Conservation (phyloP, 2,329 filamentous ascomycete genomes). For the Fusarium praegraminearum region DNA sequence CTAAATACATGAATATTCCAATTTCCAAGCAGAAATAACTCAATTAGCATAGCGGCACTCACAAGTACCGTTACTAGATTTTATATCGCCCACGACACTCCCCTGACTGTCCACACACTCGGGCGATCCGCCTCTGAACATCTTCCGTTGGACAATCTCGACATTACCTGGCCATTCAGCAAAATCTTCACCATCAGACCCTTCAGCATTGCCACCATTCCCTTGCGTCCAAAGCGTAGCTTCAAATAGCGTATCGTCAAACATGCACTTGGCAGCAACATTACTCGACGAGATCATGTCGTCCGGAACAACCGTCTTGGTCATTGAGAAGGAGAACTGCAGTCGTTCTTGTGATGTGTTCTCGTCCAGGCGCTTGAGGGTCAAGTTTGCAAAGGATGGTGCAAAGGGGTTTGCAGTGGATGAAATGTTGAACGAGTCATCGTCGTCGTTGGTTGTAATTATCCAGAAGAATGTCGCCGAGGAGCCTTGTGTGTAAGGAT, state of each 20-base stretch:
- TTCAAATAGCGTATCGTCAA: slow-evolving; percentile 65
- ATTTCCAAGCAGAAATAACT: not conserved
- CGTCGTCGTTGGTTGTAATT: slow-evolving; percentile 58
- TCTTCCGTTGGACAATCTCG: slow-evolving; percentile 65
- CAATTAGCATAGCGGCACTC: slow-evolving; percentile 54
- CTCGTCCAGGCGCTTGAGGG: slow-evolving; percentile 62
- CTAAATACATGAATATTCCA: not conserved
- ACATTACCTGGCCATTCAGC: slow-evolving; percentile 69
- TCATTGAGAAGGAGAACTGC: slow-evolving; percentile 65
- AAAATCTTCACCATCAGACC: slow-evolving; percentile 46
- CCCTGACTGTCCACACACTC: slow-evolving; percentile 62
- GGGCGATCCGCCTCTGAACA: slow-evolving; percentile 58
- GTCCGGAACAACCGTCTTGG: slow-evolving; percentile 65
- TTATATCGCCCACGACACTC: slow-evolving; percentile 53
- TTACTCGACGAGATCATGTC: slow-evolving; percentile 57
- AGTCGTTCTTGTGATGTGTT: slow-evolving; percentile 66
- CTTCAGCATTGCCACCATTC: slow-evolving; percentile 36
- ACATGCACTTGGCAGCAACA: slow-evolving; percentile 67
- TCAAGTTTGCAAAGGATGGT: slow-evolving; percentile 65
- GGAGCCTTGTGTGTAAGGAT: slow-evolving; percentile 61
- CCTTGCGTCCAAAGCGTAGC: slow-evolving; percentile 70
- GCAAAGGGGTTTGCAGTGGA: slow-evolving; percentile 67
- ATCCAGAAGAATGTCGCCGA: slow-evolving; percentile 71
- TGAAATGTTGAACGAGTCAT: slow-evolving; percentile 63
- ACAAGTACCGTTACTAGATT: slow-evolving; percentile 54